phyloP scores from a whole-genome alignment of 257 asterid genomes.

The Solanum pimpinellifolium region DNA sequence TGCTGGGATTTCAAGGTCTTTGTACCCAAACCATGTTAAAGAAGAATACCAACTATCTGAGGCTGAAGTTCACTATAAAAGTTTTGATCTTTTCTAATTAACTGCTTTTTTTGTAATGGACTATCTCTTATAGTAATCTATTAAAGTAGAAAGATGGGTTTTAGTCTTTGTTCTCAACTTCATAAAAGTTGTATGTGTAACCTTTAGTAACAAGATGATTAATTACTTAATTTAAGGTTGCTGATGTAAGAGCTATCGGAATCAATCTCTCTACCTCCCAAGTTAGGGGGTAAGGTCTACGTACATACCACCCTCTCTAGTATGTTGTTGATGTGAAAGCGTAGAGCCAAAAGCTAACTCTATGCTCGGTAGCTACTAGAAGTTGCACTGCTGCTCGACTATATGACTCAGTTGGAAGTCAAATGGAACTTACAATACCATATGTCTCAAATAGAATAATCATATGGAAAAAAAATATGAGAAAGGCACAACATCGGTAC shows the following conservation, averaged over 20 bases:
- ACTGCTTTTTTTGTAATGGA: not conserved
- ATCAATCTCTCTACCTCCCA: not conserved
- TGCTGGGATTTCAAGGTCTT: not conserved
- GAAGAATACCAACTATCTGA: not conserved
- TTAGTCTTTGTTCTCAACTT: not conserved
- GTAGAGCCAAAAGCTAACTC: too few species aligned
- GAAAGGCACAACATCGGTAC: not conserved
- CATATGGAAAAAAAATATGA: not conserved
- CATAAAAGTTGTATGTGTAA: not conserved
- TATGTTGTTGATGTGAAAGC: not conserved
- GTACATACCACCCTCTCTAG: not conserved
- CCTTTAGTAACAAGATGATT: not conserved
- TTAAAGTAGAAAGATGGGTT: not conserved
- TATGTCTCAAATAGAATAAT: not conserved
- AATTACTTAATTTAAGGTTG: not conserved
- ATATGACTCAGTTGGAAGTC: too few species aligned
- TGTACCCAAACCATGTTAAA: not conserved
- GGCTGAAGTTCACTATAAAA: not conserved
- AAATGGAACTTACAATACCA: too few species aligned
- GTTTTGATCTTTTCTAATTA: not conserved
- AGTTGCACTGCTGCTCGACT: not conserved
- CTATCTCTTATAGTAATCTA: not conserved
- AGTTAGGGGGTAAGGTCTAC: not conserved
- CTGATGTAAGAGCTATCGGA: not conserved
- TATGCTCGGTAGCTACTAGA: not conserved